Base-by-base conservation (phyloP, 108 stramenopile species). In the Discostella pseudostelligera region DNA sequence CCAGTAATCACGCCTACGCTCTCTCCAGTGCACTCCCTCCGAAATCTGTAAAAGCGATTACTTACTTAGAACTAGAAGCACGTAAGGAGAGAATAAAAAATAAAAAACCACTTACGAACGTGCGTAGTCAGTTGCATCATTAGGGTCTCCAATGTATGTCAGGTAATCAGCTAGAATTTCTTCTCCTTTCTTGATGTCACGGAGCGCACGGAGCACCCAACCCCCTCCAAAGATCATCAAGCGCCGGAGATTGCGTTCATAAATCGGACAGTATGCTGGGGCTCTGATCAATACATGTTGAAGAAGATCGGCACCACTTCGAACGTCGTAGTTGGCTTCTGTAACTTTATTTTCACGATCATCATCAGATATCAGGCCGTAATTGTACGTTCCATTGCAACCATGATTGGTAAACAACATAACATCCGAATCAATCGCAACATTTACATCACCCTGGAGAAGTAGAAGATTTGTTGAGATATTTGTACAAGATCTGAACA, bases 381-480 rank as follows among this genome's bases (percentile, higher is more conserved):
- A 74, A 49, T 74, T 74, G 39, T 59, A 65, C 22, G 73, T 65
- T 0, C 58, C 42, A 25, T 74, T 67, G 37, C 73, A 74, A 36
- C 73, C 73, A 39, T 74, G 73, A 40, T 74, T 74, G 28, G 28
- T 53, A 43, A 74, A 74, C 2, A 59, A 47, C 29, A 61, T 47
- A 14, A 60, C 28, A 24, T 58, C 65, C 29, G 73, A 74, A 16
- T 74, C 73, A 43, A 74, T 53, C 8, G 48, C 48, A 21, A 47
- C 14, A 21, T 62, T 59, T 14, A 49, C 43, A 49, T 53, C 60
- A 26, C 73, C 73, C 72, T 64, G 56, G 4, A 42, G 19, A 13
- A 16, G 24, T 3, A 13, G 25, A 51, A 25, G 50, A 1, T 17
- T 20, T 49, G 5, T 49, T 51, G 21, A 8, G 24, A 25, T 1